Evolutionary conservation across 1,284 basidiomycete genomes (phyloP), one percentile per base, ranked within the genome.

Genomic region (Rhodotorula sp.): DNA sequence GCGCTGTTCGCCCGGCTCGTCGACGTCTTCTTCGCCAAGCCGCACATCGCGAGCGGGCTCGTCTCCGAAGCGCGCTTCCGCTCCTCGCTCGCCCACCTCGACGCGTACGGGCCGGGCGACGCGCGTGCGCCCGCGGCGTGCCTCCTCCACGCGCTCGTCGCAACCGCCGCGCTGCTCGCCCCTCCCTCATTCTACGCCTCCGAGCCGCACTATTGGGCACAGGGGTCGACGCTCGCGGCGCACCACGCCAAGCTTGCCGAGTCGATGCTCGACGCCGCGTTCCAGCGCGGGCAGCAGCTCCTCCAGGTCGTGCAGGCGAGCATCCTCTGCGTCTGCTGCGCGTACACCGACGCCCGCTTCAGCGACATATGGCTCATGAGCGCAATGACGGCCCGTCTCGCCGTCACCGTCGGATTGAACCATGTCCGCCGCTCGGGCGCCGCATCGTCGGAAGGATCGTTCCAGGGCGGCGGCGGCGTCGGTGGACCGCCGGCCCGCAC

Each of bases 361-460:
- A 90, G 92, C 21, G 91, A 93, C 81, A 89, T 92, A 10, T 93
- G 91, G 91, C 89, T 92, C 60, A 90, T 91, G 81, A 89, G 90
- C 37, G 90, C 88, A 19, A 91, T 92, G 78, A 89, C 91, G 78
- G 90, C 89, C 34, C 85, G 91, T 22, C 89, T 91, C n/a, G 89
- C 90, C 36, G 85, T 91, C n/a, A 90, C 90, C 12, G 83, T 92
- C 39, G 88, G 55, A 2, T 39, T 67, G 17, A 71, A 65, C 41
- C 66, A 67, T 44, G 46, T 68, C 12, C 57, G 65, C 22, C 62
- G 29, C 8, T 21, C 51, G 29, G 29, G 39, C 19, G 36, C 5
- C 13, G 57, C 34, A 39, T 55, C 21, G 39, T 39, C 13, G 51
- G 39, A 19, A 29, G 36, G 36, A 12, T 36, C 17, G 36, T 39